Percentiles rank a stretch among this genome's conserved stretches.
Conservation (phyloP, 169 alveolate species). For the Plasmodium reichenowi region DNA sequence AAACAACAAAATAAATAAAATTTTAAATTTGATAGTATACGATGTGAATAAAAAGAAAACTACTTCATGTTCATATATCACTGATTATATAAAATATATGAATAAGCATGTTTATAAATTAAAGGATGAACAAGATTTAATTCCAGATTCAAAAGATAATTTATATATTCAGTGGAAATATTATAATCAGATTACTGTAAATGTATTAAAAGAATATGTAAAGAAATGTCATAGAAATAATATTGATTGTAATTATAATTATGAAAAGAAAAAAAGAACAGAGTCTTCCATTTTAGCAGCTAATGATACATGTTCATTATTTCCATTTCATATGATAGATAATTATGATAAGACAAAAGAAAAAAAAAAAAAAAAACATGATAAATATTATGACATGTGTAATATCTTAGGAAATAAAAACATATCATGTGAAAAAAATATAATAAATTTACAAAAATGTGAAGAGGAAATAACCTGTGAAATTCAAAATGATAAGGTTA, state of each 20-base stretch:
- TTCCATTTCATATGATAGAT: too few species aligned
- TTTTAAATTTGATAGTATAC: constrained; percentile 45
- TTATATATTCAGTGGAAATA: constrained; percentile 13
- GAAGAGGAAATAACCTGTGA: background rate
- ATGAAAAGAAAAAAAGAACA: background rate
- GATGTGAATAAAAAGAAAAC: constrained; percentile 13
- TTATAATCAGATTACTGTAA: constrained; percentile 27
- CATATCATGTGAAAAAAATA: background rate
- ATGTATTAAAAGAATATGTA: constrained; percentile 38
- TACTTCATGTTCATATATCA: background rate
- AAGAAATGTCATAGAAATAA: constrained; percentile 26
- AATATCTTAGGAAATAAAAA: background rate
- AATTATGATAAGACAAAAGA: too few species aligned
- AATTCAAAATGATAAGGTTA: background rate
- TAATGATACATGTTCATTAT: too few species aligned
- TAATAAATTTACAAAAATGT: too few species aligned
- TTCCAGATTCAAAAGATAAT: background rate
- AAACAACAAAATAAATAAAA: constrained; percentile 27
- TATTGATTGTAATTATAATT: background rate
- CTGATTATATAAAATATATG: constrained; percentile 4
- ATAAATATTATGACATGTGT: too few species aligned
- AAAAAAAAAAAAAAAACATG: too few species aligned
- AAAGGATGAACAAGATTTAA: background rate
- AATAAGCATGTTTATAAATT: background rate
- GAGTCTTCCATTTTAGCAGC: background rate